A percentile compares a stretch with the other conserved stretches of the same genome.
phyloP scores from a whole-genome alignment of 116 monocot species.

The Papilionanthe hybrid region DNA sequence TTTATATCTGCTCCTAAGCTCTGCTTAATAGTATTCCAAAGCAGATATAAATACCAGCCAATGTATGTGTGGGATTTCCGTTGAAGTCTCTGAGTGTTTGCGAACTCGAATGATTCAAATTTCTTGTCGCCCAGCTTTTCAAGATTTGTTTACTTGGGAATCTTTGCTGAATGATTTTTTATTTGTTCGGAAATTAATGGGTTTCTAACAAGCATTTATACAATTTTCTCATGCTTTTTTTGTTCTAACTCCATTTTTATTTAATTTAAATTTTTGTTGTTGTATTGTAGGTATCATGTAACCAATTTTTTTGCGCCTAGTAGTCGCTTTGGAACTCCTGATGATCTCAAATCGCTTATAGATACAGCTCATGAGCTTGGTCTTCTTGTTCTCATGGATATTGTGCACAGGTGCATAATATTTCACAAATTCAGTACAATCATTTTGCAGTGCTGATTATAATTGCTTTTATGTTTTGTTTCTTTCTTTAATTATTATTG shows the following conservation, averaged over 20 bases:
- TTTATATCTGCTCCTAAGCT: too few relatives aligned
- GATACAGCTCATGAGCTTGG: conserved; percentile 99
- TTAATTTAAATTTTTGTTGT: background rate
- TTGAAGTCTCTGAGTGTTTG: too few relatives aligned
- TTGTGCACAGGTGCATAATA: conserved; percentile 80
- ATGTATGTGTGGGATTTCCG: too few relatives aligned
- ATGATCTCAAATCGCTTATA: conserved; percentile 94
- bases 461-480: background rate
- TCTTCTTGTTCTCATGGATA: conserved; percentile 96
- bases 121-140: background rate
- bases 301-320: conserved; percentile 99
- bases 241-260: background rate
- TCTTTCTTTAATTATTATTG: background rate
- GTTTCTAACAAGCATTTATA: background rate
- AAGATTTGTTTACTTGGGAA: background rate
- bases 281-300: conserved; percentile 80
- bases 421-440: background rate
- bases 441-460: background rate
- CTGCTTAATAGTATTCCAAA: too few relatives aligned
- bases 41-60: too few relatives aligned
- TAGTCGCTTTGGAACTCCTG: conserved; percentile 99
- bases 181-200: background rate
- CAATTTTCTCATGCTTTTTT: background rate
- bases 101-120: too few relatives aligned
- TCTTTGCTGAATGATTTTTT: conserved; percentile 2